These are phyloP conservation scores for Leucocoprinus sp. DNA, from an alignment of 768 basidiomycete genomes.

Conservation along the genomic window DNA sequence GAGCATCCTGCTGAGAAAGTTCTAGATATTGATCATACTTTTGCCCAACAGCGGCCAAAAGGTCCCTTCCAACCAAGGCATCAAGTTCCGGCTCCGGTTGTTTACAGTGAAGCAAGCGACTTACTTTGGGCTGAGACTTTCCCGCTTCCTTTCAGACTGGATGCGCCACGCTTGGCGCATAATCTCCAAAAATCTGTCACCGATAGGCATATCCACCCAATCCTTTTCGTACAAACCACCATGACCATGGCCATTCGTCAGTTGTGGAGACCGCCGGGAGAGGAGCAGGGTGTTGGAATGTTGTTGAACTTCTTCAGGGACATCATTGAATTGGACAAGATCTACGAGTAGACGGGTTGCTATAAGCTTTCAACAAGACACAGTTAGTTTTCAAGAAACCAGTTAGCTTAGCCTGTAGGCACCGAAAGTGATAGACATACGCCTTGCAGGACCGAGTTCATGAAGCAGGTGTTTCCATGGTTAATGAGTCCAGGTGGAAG, in stretches of 20 bases:
- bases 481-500: constrained; percentile 72
- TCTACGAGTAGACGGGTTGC: constrained; percentile 55
- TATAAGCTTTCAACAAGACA: constrained; percentile 39
- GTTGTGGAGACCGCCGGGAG: constrained; percentile 51
- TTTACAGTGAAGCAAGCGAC: constrained; percentile 19
- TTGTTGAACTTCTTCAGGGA: constrained; percentile 33
- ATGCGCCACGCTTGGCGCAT: constrained; percentile 58
- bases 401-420: background rate
- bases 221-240: constrained; percentile 43
- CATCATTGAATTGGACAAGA: constrained; percentile 46
- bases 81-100: constrained; percentile 17
- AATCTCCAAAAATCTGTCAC: constrained; percentile 55
- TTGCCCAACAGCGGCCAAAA: constrained; percentile 60
- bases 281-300: constrained; percentile 31
- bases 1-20: constrained; percentile 93
- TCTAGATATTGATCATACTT: constrained; percentile 95
- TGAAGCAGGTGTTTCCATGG: constrained; percentile 90
- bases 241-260: constrained; percentile 58
- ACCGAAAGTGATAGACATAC: constrained; percentile 34
- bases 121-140: constrained; percentile 61
- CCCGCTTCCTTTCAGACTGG: constrained; percentile 43
- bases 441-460: constrained; percentile 91
- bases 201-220: constrained; percentile 60
- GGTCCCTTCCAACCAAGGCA: constrained; percentile 24
- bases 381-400: background rate